Evolutionary conservation across 352 stramenopile genomes (phyloP), one percentile per base, ranked within the genome.

Genomic region (Globisporangium heterothallicum): DNA sequence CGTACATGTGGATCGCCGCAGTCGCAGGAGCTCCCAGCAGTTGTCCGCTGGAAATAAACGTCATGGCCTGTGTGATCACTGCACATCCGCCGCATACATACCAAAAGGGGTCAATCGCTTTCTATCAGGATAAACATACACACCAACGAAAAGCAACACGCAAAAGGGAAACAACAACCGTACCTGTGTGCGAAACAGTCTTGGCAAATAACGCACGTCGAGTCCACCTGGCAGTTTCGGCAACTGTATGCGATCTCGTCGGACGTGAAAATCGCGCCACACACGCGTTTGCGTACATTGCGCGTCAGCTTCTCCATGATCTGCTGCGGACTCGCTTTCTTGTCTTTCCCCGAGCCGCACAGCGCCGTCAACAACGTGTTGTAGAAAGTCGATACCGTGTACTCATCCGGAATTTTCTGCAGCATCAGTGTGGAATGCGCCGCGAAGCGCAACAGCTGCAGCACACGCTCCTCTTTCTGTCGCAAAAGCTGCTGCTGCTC

Each of bases 241-340:
- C 84, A 94, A 55, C 84, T 94, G 63, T 94, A 94, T 30, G 82
- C 76, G 42, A 94, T 85, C 64, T 94, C 84, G 48, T 94, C 84
- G 30, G 81, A 76, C 42, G 77, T 74, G 50, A 94, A 94, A 51
- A 94, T 91, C 29, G 75, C 78, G 34, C 84, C 84, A 35, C 84
- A 94, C 24, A 94, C 75, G 52, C 81, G 78, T 35, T 89, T 86
- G 6, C 81, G 68, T 41, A 77, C 70, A 6, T 70, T 72, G 9
- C 72, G 63, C 41, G 77, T 76, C 26, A 92, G 60, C 41, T 80
- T 86, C 22, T 72, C 56, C 50, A 92, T 42, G 22, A 92, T 76
- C 52, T 88, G 72, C 43, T 63, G n/a, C 38, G 78, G 69, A 12
- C 48, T 21, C 3, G 64, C 48, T 7, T 63, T 27, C 36, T 72